Percentiles rank a stretch among this genome's conserved stretches.
phyloP scores from a whole-genome alignment of 2,329 filamentous ascomycete species.

The Penicillium sp. region DNA sequence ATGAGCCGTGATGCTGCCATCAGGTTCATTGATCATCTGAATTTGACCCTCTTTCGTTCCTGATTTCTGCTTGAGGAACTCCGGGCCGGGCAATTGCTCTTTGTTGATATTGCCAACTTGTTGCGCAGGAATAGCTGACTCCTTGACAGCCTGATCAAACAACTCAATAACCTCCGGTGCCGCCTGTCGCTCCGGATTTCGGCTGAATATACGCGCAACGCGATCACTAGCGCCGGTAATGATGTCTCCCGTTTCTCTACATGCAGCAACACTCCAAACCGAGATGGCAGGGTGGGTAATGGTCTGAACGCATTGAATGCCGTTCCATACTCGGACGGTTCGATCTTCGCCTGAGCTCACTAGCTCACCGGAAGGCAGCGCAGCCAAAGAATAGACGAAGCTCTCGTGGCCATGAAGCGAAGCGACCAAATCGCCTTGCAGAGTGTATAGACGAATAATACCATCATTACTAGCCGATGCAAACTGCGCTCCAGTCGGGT shows the following conservation, averaged over 20 bases:
- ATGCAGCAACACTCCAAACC: constrained; percentile 89
- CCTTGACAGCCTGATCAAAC: constrained; percentile 79
- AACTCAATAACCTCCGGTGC: constrained; percentile 64
- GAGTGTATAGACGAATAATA: constrained; percentile 79
- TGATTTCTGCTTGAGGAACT: constrained; percentile 75
- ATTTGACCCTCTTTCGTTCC: constrained; percentile 97
- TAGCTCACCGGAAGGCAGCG: constrained; percentile 77
- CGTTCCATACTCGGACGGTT: constrained; percentile 87
- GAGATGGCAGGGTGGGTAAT: constrained; percentile 97
- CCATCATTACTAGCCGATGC: constrained; percentile 94
- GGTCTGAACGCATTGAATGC: constrained; percentile 80
- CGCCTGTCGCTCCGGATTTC: constrained; percentile 67
- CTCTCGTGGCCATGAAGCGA: constrained; percentile 86
- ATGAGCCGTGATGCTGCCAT: constrained; percentile 81
- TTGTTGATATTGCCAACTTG: constrained; percentile 83
- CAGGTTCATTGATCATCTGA: constrained; percentile 79
- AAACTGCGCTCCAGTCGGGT: constrained; percentile 84
- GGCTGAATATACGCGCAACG: constrained; percentile 78
- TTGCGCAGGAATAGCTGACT: constrained; percentile 83
- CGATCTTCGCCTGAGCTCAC: constrained; percentile 91
- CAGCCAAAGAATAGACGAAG: constrained; percentile 85
- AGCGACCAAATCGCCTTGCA: constrained; percentile 72
- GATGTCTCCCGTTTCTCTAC: constrained; percentile 80
- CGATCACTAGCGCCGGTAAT: constrained; percentile 91
- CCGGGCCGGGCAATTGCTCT: constrained; percentile 82